phyloP scores from a whole-genome alignment of 495 filamentous ascomycete species.

The Astrocystis sublimbata region DNA sequence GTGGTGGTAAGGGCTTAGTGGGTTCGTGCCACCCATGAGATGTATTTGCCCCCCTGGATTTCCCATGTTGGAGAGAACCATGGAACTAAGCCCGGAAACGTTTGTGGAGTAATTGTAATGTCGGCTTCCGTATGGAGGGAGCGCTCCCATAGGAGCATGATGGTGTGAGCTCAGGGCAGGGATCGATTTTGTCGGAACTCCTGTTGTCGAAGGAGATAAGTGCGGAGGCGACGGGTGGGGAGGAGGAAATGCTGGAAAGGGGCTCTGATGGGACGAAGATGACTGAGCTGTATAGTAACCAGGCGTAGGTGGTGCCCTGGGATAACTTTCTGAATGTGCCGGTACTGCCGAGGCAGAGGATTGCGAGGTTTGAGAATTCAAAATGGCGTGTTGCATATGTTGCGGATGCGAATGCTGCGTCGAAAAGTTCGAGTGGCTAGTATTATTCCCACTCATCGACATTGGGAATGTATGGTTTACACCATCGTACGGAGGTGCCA shows the following conservation, averaged over 20 bases:
- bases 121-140: slow-evolving; percentile 37
- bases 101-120: slow-evolving; percentile 18
- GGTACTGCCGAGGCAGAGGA: slow-evolving; percentile 61
- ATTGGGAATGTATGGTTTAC: slow-evolving; percentile 36
- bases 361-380: slow-evolving; percentile 44
- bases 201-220: slow-evolving; percentile 61
- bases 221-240: slow-evolving; percentile 57
- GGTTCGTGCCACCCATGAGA: slow-evolving; percentile 62
- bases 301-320: slow-evolving; percentile 61
- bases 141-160: slow-evolving; percentile 48
- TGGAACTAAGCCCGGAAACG: slow-evolving; percentile 53
- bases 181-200: slow-evolving; percentile 54
- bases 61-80: slow-evolving; percentile 75
- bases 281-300: slow-evolving; percentile 56
- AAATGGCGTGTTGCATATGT: slow-evolving; percentile 28
- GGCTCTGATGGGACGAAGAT: slow-evolving; percentile 62
- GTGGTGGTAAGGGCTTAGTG: slow-evolving; percentile 51
- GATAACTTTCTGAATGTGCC: slow-evolving; percentile 64
- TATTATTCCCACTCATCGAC: slow-evolving; percentile 31
- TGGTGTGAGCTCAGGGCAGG: slow-evolving; percentile 54
- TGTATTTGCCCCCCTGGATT: slow-evolving; percentile 71
- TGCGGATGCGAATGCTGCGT: slow-evolving; percentile 27
- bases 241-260: slow-evolving; percentile 55
- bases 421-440: slow-evolving; percentile 30
- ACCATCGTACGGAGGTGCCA: slow-evolving; percentile 33